A percentile compares a stretch with the other conserved stretches of the same genome.
Conservation (phyloP, 2,329 filamentous ascomycete genomes). For the Epichloe aotearoae region DNA sequence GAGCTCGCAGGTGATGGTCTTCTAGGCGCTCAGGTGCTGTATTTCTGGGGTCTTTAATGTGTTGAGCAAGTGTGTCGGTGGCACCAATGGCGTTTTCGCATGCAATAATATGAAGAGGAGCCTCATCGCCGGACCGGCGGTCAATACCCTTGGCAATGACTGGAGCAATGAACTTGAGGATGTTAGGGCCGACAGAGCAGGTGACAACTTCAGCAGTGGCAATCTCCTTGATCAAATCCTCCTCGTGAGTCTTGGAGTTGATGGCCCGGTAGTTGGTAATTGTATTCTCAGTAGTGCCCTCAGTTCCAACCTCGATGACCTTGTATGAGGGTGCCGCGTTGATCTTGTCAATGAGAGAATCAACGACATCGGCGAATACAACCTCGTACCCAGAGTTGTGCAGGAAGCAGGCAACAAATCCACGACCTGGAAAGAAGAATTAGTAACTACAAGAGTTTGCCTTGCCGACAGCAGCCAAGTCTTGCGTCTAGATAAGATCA, state of each 20-base stretch:
- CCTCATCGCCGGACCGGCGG: slow-evolving; percentile 46
- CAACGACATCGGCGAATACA: slow-evolving; percentile 90
- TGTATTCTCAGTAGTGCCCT: slow-evolving; percentile 65
- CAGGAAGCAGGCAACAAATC: slow-evolving; percentile 83
- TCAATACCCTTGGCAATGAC: slow-evolving; percentile 92
- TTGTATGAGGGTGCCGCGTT: slow-evolving; percentile 68
- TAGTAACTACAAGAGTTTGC: slow-evolving; percentile 6
- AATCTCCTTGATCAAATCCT: slow-evolving; percentile 73
- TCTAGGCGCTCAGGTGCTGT: slow-evolving; percentile 54
- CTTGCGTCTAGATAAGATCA: too few species aligned
- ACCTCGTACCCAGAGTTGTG: slow-evolving; percentile 94
- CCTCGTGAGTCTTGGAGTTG: slow-evolving; percentile 81
- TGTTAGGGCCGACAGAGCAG: slow-evolving; percentile 90
- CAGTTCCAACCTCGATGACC: slow-evolving; percentile 82
- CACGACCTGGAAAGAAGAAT: slow-evolving; percentile 36
- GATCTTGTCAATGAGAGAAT: slow-evolving; percentile 65
- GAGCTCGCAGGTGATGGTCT: slow-evolving; percentile 59
- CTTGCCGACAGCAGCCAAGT: too few species aligned
- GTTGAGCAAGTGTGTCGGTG: slow-evolving; percentile 71
- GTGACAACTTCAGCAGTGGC: slow-evolving; percentile 81
- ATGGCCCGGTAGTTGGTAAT: slow-evolving; percentile 96
- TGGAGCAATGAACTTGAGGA: slow-evolving; percentile 91
- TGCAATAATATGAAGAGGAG: slow-evolving; percentile 80
- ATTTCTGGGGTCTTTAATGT: slow-evolving; percentile 65
- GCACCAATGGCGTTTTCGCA: slow-evolving; percentile 97